phyloP scores from a whole-genome alignment of 2,329 filamentous ascomycete genomes.

The Colletotrichum sp. region DNA sequence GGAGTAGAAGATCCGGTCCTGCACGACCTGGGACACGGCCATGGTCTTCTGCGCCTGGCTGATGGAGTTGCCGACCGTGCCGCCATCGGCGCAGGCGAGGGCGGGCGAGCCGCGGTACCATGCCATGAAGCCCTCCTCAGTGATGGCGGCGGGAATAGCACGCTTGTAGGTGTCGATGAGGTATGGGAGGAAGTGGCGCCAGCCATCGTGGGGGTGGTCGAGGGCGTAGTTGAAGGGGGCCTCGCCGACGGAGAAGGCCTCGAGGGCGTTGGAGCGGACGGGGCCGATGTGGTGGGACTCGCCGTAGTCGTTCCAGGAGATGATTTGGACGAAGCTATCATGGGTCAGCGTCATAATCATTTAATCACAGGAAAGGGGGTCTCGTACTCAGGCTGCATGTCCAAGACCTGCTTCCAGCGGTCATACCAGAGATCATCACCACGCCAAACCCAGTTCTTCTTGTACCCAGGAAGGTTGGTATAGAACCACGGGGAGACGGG shows the following conservation, averaged over 20 bases:
- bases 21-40: constrained; percentile 21
- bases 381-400: constrained; percentile 58
- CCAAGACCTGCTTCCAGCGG: constrained; percentile 59
- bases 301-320: constrained; percentile 60
- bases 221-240: constrained; percentile 53
- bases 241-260: constrained; percentile 23
- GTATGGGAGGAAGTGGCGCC: constrained; percentile 53
- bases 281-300: constrained; percentile 61
- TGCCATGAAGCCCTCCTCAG: constrained; percentile 30
- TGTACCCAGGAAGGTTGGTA: constrained; percentile 59
- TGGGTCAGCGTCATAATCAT: no score
- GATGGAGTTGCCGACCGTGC: constrained; percentile 33
- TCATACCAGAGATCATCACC: constrained; percentile 67
- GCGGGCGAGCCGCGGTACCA: constrained; percentile 38
- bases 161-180: constrained; percentile 56
- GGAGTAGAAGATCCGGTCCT: constrained; percentile 29
- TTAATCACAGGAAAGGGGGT: constrained; percentile 54
- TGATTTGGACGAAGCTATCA: constrained; percentile 49
- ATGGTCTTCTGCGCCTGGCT: constrained; percentile 26
- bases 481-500: constrained; percentile 65
- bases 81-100: constrained; percentile 29
- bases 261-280: constrained; percentile 37
- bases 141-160: constrained; percentile 30
- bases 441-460: constrained; percentile 68
- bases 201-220: constrained; percentile 54